Conservation (phyloP, 148 eudicot genomes). For the Pharnaceum exiguum region DNA sequence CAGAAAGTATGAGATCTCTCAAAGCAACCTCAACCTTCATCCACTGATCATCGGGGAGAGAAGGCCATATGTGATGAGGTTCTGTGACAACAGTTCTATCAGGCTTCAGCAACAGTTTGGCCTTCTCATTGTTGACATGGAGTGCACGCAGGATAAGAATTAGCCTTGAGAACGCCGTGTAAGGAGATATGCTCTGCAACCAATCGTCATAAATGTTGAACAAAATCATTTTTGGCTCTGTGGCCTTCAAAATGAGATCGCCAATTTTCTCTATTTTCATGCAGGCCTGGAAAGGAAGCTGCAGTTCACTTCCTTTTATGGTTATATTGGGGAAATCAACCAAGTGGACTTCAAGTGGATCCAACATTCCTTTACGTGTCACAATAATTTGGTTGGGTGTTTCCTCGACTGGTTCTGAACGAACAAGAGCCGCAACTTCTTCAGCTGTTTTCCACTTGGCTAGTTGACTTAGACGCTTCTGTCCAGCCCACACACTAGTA, state of each 20-base stretch:
- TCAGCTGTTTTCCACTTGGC: conserved; percentile 99
- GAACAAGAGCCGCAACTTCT: conserved; percentile 96
- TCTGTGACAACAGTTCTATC: conserved; percentile 93
- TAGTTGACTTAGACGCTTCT: conserved; percentile 97
- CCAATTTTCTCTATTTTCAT: conserved; percentile 99
- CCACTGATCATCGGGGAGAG: conserved; percentile 95
- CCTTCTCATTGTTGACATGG: conserved; percentile 99
- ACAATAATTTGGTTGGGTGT: conserved; percentile 96
- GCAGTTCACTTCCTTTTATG: conserved; percentile 96
- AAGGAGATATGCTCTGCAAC: conserved; percentile 95
- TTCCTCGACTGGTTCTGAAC: conserved; percentile 97
- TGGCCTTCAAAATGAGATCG: conserved; percentile 94
- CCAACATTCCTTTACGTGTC: conserved; percentile 99
- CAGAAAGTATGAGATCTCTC: conserved; percentile 92
- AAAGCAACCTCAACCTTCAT: conserved; percentile 99
- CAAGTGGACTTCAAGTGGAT: conserved; percentile 96
- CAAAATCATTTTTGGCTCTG: conserved; percentile 98
- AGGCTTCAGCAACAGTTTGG: conserved; percentile 95
- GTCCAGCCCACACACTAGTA: conserved; percentile 99
- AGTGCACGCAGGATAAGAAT: conserved; percentile 93
- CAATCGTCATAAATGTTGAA: conserved; percentile 99
- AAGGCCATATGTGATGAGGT: conserved; percentile 99
- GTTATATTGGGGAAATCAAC: conserved; percentile 96
- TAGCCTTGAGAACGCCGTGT: conserved; percentile 93
- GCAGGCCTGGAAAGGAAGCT: conserved; percentile 99